Percentiles rank a stretch among this genome's conserved stretches.
Evolutionary conservation across 805 yeast species (phyloP).

Genomic region (Cyberlindnera amylophila): DNA sequence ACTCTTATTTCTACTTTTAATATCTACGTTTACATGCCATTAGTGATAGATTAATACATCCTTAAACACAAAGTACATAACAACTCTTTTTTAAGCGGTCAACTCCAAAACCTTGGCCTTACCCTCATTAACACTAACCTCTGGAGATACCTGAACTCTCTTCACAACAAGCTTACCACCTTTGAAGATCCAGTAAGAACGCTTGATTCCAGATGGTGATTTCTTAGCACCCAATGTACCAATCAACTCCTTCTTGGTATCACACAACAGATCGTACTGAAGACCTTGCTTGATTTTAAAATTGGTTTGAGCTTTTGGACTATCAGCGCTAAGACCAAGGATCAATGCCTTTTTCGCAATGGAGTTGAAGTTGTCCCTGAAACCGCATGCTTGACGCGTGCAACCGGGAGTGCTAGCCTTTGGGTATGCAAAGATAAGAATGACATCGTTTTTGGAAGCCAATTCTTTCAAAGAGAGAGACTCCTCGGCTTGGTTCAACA

Average conservation of each 20-base stretch:
- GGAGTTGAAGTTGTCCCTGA: constrained; percentile 58
- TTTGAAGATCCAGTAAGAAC: constrained; percentile 90
- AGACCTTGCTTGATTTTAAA: constrained; percentile 72
- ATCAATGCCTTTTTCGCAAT: constrained; percentile 56
- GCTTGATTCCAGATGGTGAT: constrained; percentile 65
- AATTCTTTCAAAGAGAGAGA: constrained; percentile 46
- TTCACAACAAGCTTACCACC: constrained; percentile 60
- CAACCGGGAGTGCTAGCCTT: constrained; percentile 95
- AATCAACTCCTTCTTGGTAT: constrained; percentile 67
- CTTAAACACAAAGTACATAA: too few species aligned
- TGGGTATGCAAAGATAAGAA: constrained; percentile 76
- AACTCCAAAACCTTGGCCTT: constrained; percentile 50
- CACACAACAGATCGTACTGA: constrained; percentile 72
- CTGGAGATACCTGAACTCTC: constrained; percentile 44
- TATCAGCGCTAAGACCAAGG: constrained; percentile 80
- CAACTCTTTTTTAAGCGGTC: constrained; percentile 7
- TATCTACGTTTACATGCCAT: constrained; percentile 23
- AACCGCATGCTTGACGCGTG: constrained; percentile 91
- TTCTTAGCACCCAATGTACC: constrained; percentile 81
- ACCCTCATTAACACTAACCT: constrained; percentile 56
- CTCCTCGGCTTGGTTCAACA: constrained; percentile 68
- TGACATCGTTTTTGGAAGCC: constrained; percentile 38
- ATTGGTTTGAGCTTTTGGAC: constrained; percentile 70
- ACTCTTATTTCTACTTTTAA: constrained; percentile 5
- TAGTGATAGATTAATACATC: too few species aligned